phyloP scores from a whole-genome alignment of 139 green algal species.

The Desmodesmus armatus region DNA sequence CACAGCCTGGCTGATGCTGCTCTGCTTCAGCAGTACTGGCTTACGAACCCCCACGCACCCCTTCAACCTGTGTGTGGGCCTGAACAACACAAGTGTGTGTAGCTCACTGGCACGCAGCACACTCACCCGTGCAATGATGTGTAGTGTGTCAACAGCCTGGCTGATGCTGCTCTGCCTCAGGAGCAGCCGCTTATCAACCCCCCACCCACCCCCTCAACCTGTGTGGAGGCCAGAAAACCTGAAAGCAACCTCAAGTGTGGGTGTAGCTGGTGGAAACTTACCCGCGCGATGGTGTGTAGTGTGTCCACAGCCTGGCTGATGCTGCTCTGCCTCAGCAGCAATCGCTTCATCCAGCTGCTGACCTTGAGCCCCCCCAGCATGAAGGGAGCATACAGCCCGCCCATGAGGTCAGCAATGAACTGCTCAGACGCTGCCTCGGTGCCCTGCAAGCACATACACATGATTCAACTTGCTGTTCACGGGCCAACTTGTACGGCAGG shows the following conservation, averaged over 20 bases:
- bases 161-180: slow-evolving; percentile 26
- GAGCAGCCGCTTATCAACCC: slow-evolving; percentile 21
- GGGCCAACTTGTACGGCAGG: no score
- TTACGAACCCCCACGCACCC: no score
- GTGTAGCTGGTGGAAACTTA: no score
- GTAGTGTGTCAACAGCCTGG: slow-evolving; percentile 36
- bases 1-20: slow-evolving; percentile 26
- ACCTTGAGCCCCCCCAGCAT: slow-evolving; percentile 39
- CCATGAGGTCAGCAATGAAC: slow-evolving; percentile 33
- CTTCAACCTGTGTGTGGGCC: no score
- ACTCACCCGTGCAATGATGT: slow-evolving; percentile 34
- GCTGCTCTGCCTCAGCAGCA: slow-evolving; percentile 27
- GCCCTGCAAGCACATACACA: not conserved
- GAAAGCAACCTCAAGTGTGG: not conserved
- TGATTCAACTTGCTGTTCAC: not conserved
- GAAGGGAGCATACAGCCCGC: slow-evolving; percentile 40
- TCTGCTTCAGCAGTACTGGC: slow-evolving; percentile 37
- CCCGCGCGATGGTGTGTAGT: slow-evolving; percentile 35
- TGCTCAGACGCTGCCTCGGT: slow-evolving; percentile 4
- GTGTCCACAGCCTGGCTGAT: slow-evolving; percentile 42
- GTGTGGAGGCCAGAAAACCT: not conserved
- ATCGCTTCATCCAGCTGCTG: slow-evolving; percentile 24
- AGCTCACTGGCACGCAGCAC: no score
- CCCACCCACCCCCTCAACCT: not conserved
- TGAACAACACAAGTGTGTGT: not conserved